Conservation (phyloP, 345 rosid species). For the Schrenkiella parvula region DNA sequence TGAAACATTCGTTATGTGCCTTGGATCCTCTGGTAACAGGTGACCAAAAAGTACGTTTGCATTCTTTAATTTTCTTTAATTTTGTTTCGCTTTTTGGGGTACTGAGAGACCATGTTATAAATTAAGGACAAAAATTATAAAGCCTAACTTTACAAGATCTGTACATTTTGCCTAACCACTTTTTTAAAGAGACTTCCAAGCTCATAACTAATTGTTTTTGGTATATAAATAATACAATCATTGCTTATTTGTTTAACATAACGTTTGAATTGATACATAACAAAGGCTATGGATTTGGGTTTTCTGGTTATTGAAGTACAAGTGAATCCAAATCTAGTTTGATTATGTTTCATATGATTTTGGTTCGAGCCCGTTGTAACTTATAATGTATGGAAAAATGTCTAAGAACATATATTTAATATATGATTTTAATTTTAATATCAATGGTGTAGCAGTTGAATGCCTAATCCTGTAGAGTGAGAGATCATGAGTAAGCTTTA, state of each 20-base stretch:
- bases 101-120: constrained; percentile 12
- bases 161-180: background rate
- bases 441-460: background rate
- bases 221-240: background rate
- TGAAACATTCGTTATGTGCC: constrained; percentile 23
- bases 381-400: background rate
- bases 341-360: background rate
- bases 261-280: background rate
- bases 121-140: background rate
- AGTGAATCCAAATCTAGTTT: background rate
- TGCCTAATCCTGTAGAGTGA: background rate
- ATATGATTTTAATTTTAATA: background rate
- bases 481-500: background rate
- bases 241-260: background rate
- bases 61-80: constrained; percentile 16
- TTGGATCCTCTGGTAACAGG: constrained; percentile 28
- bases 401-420: background rate
- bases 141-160: constrained; percentile 15
- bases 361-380: background rate
- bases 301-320: background rate
- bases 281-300: background rate
- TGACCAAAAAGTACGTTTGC: constrained; percentile 17
- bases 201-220: background rate
- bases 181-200: background rate
- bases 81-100: constrained; percentile 11